These are phyloP conservation scores for Trypanosoma conorhini DNA, from an alignment of 208 protist species.

Conservation along the genomic window DNA sequence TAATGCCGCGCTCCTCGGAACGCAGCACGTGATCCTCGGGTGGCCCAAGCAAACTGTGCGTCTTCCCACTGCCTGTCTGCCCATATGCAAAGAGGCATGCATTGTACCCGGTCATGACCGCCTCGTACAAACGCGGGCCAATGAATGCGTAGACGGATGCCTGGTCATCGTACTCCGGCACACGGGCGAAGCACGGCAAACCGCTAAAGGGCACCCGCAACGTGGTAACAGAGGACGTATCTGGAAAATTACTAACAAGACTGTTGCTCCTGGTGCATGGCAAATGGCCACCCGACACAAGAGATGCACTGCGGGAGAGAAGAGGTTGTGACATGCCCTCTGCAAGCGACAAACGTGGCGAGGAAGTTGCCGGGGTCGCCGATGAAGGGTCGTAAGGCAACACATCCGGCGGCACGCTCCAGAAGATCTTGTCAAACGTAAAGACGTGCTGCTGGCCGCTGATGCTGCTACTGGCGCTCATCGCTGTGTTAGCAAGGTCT, in stretches of 20 bases:
- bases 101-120: slow-evolving; percentile 87
- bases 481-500: slow-evolving; percentile 28
- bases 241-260: not conserved
- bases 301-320: slow-evolving; percentile 8
- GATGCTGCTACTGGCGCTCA: slow-evolving; percentile 12
- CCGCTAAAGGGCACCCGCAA: not conserved
- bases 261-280: slow-evolving; percentile 10
- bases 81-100: slow-evolving; percentile 91
- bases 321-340: slow-evolving; percentile 1
- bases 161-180: slow-evolving; percentile 68
- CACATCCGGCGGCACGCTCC: slow-evolving; percentile 49
- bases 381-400: slow-evolving; percentile 42
- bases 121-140: slow-evolving; percentile 68
- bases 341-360: not conserved
- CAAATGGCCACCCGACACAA: not conserved
- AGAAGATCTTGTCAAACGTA: slow-evolving; percentile 79
- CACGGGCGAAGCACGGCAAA: slow-evolving; percentile 52
- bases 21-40: slow-evolving; percentile 32
- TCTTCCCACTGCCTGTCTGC: slow-evolving; percentile 92
- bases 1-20: slow-evolving; percentile 66
- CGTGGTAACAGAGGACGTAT: not conserved
- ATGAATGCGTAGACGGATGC: slow-evolving; percentile 73
- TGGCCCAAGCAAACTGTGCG: slow-evolving; percentile 89
- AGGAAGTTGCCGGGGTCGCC: slow-evolving; percentile 1
- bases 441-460: slow-evolving; percentile 47